phyloP scores from a whole-genome alignment of 495 filamentous ascomycete genomes.

The Astrothelium subdiscretum region DNA sequence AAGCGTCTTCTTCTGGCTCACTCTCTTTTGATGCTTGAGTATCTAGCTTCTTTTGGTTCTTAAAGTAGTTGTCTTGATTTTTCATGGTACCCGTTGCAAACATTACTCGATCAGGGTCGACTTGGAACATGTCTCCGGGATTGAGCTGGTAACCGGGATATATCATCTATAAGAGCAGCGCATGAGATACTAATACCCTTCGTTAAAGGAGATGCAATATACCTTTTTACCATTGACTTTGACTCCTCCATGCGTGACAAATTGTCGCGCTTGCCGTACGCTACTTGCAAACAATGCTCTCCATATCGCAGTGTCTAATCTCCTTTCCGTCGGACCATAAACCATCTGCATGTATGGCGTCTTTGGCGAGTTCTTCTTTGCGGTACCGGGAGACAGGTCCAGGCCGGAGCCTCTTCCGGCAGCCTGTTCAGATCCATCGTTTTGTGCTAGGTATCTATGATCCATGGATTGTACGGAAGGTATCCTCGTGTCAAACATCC shows the following conservation, averaged over 20 bases:
- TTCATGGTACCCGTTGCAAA: slow-evolving; percentile 73
- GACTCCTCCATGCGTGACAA: slow-evolving; percentile 83
- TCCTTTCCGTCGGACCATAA: slow-evolving; percentile 78
- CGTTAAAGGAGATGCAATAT: slow-evolving; percentile 8
- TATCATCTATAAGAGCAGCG: slow-evolving; percentile 51
- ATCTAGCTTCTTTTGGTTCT: slow-evolving; percentile 18
- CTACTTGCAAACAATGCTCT: slow-evolving; percentile 89
- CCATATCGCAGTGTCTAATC: slow-evolving; percentile 85
- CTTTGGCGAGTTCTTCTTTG: slow-evolving; percentile 15
- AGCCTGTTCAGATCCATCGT: slow-evolving; percentile 72
- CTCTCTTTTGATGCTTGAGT: slow-evolving; percentile 1
- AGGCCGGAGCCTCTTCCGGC: slow-evolving; percentile 70
- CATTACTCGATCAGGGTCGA: slow-evolving; percentile 78
- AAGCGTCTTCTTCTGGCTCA: neutral
- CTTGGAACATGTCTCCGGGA: slow-evolving; percentile 95
- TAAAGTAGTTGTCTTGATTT: slow-evolving; percentile 20
- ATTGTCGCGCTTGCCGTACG: slow-evolving; percentile 85
- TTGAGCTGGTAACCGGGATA: slow-evolving; percentile 92
- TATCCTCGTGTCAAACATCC: slow-evolving; percentile 73
- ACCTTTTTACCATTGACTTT: slow-evolving; percentile 96
- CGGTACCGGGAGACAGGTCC: slow-evolving; percentile 11
- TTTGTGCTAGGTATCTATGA: slow-evolving; percentile 54
- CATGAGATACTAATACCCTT: neutral
- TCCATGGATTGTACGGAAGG: slow-evolving; percentile 79
- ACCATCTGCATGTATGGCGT: slow-evolving; percentile 90